Evolutionary conservation across 2,329 filamentous ascomycete species (phyloP), one percentile per base, ranked within the genome.

Genomic region (Ploettnerulaceae sp.): DNA sequence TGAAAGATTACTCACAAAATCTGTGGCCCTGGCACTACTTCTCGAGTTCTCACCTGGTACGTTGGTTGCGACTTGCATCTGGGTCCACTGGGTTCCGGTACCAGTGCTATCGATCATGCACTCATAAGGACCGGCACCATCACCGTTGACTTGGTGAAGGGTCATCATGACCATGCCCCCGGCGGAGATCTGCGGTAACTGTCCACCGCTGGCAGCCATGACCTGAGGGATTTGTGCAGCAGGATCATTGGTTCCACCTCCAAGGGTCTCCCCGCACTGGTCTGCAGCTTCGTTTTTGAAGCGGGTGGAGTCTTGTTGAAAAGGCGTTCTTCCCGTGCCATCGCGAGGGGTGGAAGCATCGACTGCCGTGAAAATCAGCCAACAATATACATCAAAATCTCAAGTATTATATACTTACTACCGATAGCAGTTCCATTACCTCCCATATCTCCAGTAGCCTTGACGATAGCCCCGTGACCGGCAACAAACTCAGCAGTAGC

Each of bases 81-180:
- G 65, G 17, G 65, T 59, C 74, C 76, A 82, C 53, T 68, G 61
- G 37, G 68, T 61, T n/a, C 72, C 79, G 3, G 77, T 78, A 40
- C 70, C 80, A 49, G 79, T 78, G 45, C 69, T 64, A 58, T 82
- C 81, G 61, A 84, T 79, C 73, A 78, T 79, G 68, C 79, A 83
- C 4, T 68, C 73, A 65, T 81, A 84, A 2, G 80, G 79, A 8
- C 53, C 81, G 47, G 75, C 81, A 47, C 81, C 81, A 56, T 84
- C 81, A 29, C 69, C 69, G 65, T 84, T 84, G 63, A 84, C 78
- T 63, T 83, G 79, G 65, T 83, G 80, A 6, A 84, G 69, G 2
- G 77, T 83, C 73, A 84, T 82, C 59, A 67, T 68, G 48, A 83
- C 57, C 50, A 69, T 56, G 36, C 80, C 80, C 40, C 79, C 79